Base-by-base conservation (phyloP, 768 basidiomycete genomes). In the Tephrocybe rancida region DNA sequence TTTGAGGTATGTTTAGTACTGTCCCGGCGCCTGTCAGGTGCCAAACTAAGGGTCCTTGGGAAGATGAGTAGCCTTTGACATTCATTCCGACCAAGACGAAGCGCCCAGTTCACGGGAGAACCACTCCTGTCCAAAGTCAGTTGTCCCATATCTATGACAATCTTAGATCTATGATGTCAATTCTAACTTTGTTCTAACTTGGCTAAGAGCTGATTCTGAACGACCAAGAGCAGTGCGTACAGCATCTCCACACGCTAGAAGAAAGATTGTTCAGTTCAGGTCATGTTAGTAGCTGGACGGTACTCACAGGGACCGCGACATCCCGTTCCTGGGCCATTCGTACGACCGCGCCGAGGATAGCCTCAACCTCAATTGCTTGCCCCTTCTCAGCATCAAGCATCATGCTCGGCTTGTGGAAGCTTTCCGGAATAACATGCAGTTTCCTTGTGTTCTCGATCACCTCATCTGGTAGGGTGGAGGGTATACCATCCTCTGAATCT, bases 341-440 rank as follows among this genome's bases (percentile, higher is more conserved):
- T 19, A 86, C 80, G 2, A 86, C 78, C 54, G 85, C 79, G 0
- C 87, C 86, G 3, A 87, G 54, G 37, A 88, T 83, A 11, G 79
- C 83, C 63, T 88, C 86, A 1, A 88, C 79, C 68, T 88, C 87
- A 54, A 87, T 79, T 34, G 87, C 84, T 48, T 72, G 72, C 2
- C 77, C 79, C 44, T 70, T 75, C 60, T 80, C 72, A 19, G 72
- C 70, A 62, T 87, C 86, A 4, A 86, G 71, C 29, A 86, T 70
- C 84, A 87, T 87, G 61, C 86, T 87, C 3, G 83, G 77, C 45
- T 74, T 71, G 45, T 84, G 78, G 7, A 48, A 71, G 57, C 72
- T 78, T 2, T 78, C 72, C 2, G 84, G 73, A 22, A 56, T 57
- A 27, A 58, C 61, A 55, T 86, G 76, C 27, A 77, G 24, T 10